Conservation (phyloP, 768 basidiomycete species). For the Paxillus rubicundulus region DNA sequence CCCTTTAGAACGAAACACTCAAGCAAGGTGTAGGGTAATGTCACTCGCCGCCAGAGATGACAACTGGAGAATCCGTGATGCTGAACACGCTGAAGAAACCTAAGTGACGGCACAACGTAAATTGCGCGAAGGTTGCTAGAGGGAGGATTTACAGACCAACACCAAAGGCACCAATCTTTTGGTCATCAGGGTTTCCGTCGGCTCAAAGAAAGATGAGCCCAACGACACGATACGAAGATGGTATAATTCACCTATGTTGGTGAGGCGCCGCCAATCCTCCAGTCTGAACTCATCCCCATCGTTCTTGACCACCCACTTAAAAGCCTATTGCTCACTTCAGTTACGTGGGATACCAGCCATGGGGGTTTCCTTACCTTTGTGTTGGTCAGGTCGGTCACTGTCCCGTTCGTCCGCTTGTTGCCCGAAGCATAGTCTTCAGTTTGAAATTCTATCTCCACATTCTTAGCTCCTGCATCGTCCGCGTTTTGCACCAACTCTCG, state of each 20-base stretch:
- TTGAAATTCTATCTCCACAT: conserved; percentile 37
- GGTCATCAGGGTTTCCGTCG: conserved; percentile 53
- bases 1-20: background rate
- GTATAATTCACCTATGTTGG: conserved; percentile 38
- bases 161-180: conserved; percentile 49
- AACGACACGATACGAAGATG: background rate
- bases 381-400: background rate
- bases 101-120: background rate
- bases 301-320: conserved; percentile 43
- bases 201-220: conserved; percentile 25
- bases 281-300: conserved; percentile 46
- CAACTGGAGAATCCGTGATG: conserved; percentile 27
- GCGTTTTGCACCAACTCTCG: conserved; percentile 55
- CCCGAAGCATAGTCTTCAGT: conserved; percentile 17
- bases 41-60: conserved; percentile 21
- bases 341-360: background rate
- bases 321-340: conserved; percentile 1
- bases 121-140: background rate
- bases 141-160: conserved; percentile 21
- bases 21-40: background rate
- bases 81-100: conserved; percentile 31
- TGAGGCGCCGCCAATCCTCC: conserved; percentile 47
- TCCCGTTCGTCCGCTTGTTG: background rate
- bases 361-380: background rate
- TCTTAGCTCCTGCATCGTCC: conserved; percentile 41